phyloP scores from a whole-genome alignment of 2,329 filamentous ascomycete genomes.

The Trichoderma cornu-damae region DNA sequence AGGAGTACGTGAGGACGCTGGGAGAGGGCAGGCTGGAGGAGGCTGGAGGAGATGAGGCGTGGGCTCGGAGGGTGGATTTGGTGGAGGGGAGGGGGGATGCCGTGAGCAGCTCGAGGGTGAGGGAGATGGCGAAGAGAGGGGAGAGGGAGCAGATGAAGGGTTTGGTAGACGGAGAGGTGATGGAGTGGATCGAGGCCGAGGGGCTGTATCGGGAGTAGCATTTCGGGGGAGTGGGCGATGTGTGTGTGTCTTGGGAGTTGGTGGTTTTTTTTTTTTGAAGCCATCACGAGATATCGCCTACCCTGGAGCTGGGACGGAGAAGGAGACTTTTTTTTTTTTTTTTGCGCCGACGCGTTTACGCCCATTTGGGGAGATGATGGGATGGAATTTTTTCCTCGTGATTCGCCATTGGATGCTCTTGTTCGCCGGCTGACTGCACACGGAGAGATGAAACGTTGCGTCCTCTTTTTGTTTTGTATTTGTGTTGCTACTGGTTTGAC shows the following conservation, averaged over 20 bases:
- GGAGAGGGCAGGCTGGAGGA: conserved; percentile 42
- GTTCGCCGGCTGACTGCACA: too few species aligned
- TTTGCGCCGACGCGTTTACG: too few species aligned
- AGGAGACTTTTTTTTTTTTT: background rate
- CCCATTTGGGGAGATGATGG: background rate
- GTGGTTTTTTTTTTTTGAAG: background rate
- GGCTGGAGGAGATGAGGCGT: conserved; percentile 52
- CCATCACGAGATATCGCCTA: background rate
- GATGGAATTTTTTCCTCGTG: background rate
- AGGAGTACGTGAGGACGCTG: conserved; percentile 50
- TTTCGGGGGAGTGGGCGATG: too few species aligned
- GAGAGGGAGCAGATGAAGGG: conserved; percentile 44
- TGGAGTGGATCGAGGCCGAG: conserved; percentile 52
- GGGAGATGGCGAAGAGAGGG: conserved; percentile 47
- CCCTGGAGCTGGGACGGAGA: background rate
- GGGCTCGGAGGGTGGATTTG: conserved; percentile 57
- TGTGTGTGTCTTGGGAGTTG: too few species aligned
- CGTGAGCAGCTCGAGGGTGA: conserved; percentile 59
- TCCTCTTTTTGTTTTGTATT: too few species aligned
- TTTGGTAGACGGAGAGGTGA: conserved; percentile 55
- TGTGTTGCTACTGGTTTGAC: too few species aligned
- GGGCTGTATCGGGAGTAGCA: conserved; percentile 45
- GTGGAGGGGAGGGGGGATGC: conserved; percentile 43
- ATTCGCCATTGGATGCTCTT: background rate
- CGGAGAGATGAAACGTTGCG: too few species aligned